phyloP scores from a whole-genome alignment of 305 asterid species.

The Rubia tinctorum region DNA sequence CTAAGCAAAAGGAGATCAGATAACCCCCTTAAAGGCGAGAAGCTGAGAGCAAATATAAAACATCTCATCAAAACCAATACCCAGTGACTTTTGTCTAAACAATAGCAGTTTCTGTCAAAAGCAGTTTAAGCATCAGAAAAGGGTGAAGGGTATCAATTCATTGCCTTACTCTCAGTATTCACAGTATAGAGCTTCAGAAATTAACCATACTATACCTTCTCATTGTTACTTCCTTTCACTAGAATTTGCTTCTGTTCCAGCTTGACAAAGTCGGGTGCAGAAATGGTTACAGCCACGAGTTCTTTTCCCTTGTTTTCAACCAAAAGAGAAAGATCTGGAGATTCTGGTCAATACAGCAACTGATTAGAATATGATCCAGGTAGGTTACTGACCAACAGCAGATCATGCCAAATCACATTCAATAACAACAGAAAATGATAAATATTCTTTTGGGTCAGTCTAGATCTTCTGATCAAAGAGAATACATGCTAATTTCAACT shows the following conservation, averaged over 20 bases:
- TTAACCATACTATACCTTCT: conserved; percentile 40
- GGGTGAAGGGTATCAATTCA: no score
- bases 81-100: neutral
- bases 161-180: no score
- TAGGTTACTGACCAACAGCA: neutral
- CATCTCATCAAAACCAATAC: neutral
- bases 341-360: conserved; percentile 42
- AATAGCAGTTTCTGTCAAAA: neutral
- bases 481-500: neutral
- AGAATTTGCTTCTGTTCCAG: conserved; percentile 51
- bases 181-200: neutral
- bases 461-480: neutral
- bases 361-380: neutral
- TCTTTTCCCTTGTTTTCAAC: conserved; percentile 73
- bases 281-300: conserved; percentile 41
- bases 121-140: neutral
- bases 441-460: neutral
- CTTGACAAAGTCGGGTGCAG: conserved; percentile 60
- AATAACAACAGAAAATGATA: neutral
- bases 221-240: conserved; percentile 55
- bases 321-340: conserved; percentile 74
- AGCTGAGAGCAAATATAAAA: neutral
- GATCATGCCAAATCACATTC: neutral
- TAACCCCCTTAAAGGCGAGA: neutral
- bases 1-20: neutral